phyloP scores from a whole-genome alignment of 192 early-diverging fungal species.

The Oehlia diaphana region DNA sequence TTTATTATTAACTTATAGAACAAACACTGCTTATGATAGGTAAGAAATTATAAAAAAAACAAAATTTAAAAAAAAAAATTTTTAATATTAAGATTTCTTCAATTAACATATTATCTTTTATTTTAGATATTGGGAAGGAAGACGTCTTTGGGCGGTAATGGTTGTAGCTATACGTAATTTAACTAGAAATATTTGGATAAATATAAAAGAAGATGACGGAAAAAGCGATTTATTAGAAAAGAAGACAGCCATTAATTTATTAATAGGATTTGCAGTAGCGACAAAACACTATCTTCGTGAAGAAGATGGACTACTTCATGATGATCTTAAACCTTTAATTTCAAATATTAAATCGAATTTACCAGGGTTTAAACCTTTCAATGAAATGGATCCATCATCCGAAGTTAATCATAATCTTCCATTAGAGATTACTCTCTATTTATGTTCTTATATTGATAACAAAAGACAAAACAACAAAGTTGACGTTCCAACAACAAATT shows the following conservation, averaged over 20 bases:
- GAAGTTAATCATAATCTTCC: conserved; percentile 51
- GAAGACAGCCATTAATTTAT: conserved; percentile 67
- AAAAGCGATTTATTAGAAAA: conserved; percentile 65
- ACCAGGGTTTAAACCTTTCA: conserved; percentile 22
- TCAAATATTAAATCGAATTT: conserved; percentile 51
- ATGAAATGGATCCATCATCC: conserved; percentile 22
- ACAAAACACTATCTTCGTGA: conserved; percentile 85
- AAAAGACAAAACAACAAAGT: conserved; percentile 40
- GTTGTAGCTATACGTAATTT: conserved; percentile 72
- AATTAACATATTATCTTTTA: background rate
- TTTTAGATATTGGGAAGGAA: conserved; percentile 84
- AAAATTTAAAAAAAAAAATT: too few species aligned
- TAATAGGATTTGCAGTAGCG: conserved; percentile 76
- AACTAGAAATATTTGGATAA: conserved; percentile 76
- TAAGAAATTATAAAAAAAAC: background rate
- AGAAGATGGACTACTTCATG: conserved; percentile 67
- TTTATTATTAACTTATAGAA: conserved; percentile 27
- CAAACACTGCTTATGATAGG: conserved; percentile 31
- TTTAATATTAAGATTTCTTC: background rate
- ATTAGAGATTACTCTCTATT: conserved; percentile 57
- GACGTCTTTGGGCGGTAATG: conserved; percentile 79
- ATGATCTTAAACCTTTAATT: conserved; percentile 70
- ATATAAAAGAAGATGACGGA: conserved; percentile 46
- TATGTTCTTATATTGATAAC: conserved; percentile 54
- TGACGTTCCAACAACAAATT: conserved; percentile 47